Evolutionary conservation across 495 filamentous ascomycete genomes (phyloP).

Genomic region (Aspergillus hancockii): DNA sequence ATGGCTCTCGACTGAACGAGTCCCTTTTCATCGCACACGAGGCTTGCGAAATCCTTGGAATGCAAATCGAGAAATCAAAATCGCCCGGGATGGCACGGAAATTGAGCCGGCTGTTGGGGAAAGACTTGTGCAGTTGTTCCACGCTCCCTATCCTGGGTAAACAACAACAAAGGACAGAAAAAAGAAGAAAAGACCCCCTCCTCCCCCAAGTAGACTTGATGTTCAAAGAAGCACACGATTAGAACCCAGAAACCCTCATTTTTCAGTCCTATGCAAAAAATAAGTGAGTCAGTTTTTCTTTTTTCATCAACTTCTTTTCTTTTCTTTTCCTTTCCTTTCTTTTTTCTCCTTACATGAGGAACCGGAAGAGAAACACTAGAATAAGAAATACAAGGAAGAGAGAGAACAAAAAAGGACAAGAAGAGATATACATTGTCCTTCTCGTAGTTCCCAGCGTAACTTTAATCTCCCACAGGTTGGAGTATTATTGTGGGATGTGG

Average conservation of each 20-base stretch:
- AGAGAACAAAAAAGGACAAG: neutral
- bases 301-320: neutral
- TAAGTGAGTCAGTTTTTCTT: neutral
- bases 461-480: too few relatives aligned
- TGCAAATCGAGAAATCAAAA: conserved; percentile 92
- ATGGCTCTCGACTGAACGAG: conserved; percentile 82
- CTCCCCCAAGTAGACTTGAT: neutral
- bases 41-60: conserved; percentile 97
- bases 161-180: neutral
- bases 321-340: neutral
- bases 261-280: neutral
- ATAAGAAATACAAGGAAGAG: neutral
- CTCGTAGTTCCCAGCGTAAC: too few relatives aligned
- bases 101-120: conserved; percentile 82
- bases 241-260: neutral
- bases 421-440: neutral
- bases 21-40: conserved; percentile 89
- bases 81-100: conserved; percentile 93
- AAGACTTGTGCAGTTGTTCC: conserved; percentile 76
- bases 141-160: conserved; percentile 29
- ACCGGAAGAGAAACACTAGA: neutral
- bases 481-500: too few relatives aligned
- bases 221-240: neutral
- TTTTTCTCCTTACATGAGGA: neutral
- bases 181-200: neutral